A percentile compares a stretch with the other conserved stretches of the same genome.
Evolutionary conservation across 2,329 filamentous ascomycete genomes (phyloP).

Genomic region (Epichloe scottii): DNA sequence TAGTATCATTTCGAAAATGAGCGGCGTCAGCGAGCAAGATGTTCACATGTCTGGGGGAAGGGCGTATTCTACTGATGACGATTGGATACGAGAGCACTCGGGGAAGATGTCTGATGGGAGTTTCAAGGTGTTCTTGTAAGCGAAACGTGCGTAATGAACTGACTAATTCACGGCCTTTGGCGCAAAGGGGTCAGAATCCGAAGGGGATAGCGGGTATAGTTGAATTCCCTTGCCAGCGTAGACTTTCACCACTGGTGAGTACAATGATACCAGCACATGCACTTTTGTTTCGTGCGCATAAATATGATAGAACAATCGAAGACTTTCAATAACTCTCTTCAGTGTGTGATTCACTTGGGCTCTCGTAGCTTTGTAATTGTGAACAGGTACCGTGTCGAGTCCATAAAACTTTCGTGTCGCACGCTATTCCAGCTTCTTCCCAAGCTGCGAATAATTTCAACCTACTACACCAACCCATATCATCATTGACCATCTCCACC

Average conservation of each 20-base stretch:
- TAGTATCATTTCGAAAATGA: conserved; percentile 3
- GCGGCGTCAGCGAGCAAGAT: conserved; percentile 3
- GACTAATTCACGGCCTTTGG: not conserved
- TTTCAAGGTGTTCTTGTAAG: conserved; percentile 15
- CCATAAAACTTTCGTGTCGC: not conserved
- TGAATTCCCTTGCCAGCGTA: not conserved
- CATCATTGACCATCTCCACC: not conserved
- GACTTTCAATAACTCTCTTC: not conserved
- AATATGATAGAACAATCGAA: not conserved
- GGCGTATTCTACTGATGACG: not conserved
- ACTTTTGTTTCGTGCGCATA: not conserved
- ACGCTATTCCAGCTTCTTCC: not conserved
- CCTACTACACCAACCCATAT: not conserved
- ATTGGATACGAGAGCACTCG: conserved; percentile 11
- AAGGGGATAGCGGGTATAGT: too few species aligned
- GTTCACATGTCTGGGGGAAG: conserved; percentile 8
- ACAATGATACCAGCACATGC: conserved; percentile 4
- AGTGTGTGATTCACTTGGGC: too few species aligned
- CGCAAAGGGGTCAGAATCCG: too few species aligned
- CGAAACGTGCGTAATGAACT: not conserved
- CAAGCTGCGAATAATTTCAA: not conserved
- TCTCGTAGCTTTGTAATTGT: too few species aligned
- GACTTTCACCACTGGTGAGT: not conserved
- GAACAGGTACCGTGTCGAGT: too few species aligned
- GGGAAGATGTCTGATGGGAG: conserved; percentile 13